These are phyloP conservation scores for Saccharomyces hybrid DNA, from an alignment of 1,139 yeast genomes.

Conservation along the genomic window DNA sequence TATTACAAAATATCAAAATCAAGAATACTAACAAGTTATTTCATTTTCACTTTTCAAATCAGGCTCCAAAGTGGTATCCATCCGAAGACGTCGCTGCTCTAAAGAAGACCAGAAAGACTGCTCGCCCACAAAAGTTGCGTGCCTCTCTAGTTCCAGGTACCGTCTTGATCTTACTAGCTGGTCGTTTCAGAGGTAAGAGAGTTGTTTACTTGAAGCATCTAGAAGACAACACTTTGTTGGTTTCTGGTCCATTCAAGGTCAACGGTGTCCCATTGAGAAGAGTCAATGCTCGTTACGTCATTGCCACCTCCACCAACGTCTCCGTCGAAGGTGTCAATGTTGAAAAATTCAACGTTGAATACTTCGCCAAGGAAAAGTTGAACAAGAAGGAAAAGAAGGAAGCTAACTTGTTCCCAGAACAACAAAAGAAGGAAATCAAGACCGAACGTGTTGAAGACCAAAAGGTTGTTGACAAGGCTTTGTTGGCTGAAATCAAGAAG, in stretches of 20 bases:
- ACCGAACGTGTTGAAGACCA: conserved; percentile 98
- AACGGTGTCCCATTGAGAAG: conserved; percentile 99
- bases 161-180: conserved; percentile 95
- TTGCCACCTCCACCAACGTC: conserved; percentile 95
- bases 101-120: conserved; percentile 82
- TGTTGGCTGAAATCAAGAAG: conserved; percentile 91
- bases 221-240: conserved; percentile 97
- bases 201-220: conserved; percentile 96
- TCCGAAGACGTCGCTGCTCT: conserved; percentile 88
- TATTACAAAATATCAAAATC: conserved; percentile 12
- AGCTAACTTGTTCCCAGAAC: conserved; percentile 91
- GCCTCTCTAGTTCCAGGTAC: conserved; percentile 98
- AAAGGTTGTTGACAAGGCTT: conserved; percentile 91
- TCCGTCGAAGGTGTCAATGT: conserved; percentile 74
- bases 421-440: conserved; percentile 70
- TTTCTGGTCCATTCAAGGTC: conserved; percentile 98
- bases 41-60: conserved; percentile 13
- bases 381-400: conserved; percentile 75
- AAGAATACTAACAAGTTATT: conserved; percentile 10
- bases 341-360: conserved; percentile 87
- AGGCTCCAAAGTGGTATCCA: conserved; percentile 93
- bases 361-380: conserved; percentile 94
- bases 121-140: conserved; percentile 93
- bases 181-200: conserved; percentile 99
- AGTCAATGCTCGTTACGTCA: conserved; percentile 97